These are phyloP conservation scores for Nothophoma quercina DNA, from an alignment of 2,329 filamentous ascomycete species.

Conservation along the genomic window DNA sequence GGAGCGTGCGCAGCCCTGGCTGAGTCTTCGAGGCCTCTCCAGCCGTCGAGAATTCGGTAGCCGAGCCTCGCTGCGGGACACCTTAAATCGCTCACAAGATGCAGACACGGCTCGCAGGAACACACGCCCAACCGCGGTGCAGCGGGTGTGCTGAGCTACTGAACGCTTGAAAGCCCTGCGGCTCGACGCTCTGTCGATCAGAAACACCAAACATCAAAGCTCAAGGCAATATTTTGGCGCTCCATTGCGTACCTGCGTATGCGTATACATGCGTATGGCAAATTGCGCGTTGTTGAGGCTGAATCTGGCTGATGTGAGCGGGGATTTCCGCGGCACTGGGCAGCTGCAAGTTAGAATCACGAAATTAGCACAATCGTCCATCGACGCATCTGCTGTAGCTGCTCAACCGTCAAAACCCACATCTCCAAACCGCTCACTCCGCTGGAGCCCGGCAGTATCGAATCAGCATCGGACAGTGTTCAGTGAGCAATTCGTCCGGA, in stretches of 20 bases:
- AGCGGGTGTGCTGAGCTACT: constrained; percentile 48
- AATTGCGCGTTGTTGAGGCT: constrained; percentile 1
- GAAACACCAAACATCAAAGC: constrained; percentile 4
- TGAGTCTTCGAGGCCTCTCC: background rate
- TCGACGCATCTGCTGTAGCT: background rate
- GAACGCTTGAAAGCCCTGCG: too few relatives aligned
- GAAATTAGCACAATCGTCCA: background rate
- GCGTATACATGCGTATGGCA: constrained; percentile 1
- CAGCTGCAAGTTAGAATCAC: background rate
- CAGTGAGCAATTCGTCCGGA: background rate
- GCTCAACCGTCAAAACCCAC: background rate
- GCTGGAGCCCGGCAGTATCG: background rate
- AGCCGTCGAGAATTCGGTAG: background rate
- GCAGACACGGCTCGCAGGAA: constrained; percentile 1
- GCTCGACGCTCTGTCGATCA: background rate
- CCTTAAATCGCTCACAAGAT: constrained; percentile 1
- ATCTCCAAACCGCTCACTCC: background rate
- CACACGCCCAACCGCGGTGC: background rate
- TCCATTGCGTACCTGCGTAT: constrained; percentile 9
- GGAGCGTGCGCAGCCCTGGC: background rate
- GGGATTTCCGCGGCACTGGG: background rate
- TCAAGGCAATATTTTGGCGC: too few relatives aligned
- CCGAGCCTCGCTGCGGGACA: background rate
- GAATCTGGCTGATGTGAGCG: background rate
- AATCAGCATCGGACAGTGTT: background rate